phyloP scores from a whole-genome alignment of 371 early-diverging fungal genomes.

The Mortierella sp. region DNA sequence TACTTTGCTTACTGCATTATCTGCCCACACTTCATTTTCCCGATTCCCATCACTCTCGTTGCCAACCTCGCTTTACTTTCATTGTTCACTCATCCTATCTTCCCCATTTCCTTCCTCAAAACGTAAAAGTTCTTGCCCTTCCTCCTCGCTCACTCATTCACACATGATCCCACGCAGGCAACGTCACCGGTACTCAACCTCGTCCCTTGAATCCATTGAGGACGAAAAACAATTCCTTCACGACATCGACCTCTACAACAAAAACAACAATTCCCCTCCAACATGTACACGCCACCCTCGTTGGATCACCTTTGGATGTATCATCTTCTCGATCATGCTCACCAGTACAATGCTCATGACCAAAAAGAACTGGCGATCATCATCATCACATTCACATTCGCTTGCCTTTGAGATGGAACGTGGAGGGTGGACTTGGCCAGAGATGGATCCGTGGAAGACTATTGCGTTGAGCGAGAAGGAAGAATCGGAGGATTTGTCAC shows the following conservation, averaged over 20 bases:
- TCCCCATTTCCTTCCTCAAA: neutral
- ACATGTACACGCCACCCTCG: conserved; percentile 20
- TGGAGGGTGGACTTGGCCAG: conserved; percentile 23
- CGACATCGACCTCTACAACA: neutral
- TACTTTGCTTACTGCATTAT: too few species aligned
- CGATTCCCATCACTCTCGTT: too few species aligned
- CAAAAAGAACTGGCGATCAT: conserved; percentile 17
- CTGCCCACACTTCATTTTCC: too few species aligned
- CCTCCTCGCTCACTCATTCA: neutral
- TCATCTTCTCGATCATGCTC: conserved; percentile 26
- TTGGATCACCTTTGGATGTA: conserved; percentile 17
- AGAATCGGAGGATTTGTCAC: neutral
- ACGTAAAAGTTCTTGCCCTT: too few species aligned
- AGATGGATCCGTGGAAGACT: conserved; percentile 16
- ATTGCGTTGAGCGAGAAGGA: conserved; percentile 3
- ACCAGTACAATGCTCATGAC: conserved; percentile 18
- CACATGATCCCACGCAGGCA: neutral
- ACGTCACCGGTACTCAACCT: too few species aligned
- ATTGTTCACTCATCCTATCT: neutral
- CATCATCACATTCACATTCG: too few species aligned
- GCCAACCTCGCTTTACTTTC: neutral
- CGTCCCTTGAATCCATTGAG: neutral
- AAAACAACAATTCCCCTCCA: neutral
- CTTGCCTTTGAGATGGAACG: neutral
- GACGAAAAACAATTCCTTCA: neutral